phyloP scores from a whole-genome alignment of 805 yeast species.

The Tetrapisispora iriomotensis region DNA sequence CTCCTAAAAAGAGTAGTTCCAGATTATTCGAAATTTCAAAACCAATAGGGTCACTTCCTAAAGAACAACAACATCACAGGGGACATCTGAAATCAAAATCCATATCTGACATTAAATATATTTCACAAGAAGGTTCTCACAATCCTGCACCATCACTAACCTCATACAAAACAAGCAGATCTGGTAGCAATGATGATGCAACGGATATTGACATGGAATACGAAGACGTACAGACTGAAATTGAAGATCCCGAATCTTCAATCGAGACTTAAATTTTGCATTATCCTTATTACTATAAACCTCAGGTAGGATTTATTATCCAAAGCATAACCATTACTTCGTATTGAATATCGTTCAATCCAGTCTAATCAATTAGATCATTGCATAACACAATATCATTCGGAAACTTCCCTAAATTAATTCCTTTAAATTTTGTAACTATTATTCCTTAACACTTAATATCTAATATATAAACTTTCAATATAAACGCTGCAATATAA shows the following conservation, averaged over 20 bases:
- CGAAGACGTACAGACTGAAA: slow-evolving; percentile 15
- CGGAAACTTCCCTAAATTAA: too few species aligned
- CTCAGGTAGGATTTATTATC: too few species aligned
- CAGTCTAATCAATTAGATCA: too few species aligned
- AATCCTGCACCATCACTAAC: neutral
- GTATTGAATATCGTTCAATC: too few species aligned
- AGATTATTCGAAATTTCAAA: neutral
- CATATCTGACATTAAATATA: neutral
- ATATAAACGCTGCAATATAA: neutral
- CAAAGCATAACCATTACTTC: too few species aligned
- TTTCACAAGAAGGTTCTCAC: neutral
- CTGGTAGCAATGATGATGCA: neutral
- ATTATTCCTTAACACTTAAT: neutral
- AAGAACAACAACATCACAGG: neutral
- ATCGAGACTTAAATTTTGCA: neutral
- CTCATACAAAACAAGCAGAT: neutral
- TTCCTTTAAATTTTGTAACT: slow-evolving; percentile 3
- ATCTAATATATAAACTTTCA: slow-evolving; percentile 2
- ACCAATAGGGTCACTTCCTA: neutral
- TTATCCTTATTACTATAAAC: too few species aligned
- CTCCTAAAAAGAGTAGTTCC: slow-evolving; percentile 20
- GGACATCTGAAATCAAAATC: neutral
- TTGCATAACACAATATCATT: too few species aligned
- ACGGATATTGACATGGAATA: slow-evolving; percentile 2
- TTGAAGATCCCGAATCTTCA: slow-evolving; percentile 8